Evolutionary conservation across 805 yeast species (phyloP).

Genomic region (Starmerella davenportii): DNA sequence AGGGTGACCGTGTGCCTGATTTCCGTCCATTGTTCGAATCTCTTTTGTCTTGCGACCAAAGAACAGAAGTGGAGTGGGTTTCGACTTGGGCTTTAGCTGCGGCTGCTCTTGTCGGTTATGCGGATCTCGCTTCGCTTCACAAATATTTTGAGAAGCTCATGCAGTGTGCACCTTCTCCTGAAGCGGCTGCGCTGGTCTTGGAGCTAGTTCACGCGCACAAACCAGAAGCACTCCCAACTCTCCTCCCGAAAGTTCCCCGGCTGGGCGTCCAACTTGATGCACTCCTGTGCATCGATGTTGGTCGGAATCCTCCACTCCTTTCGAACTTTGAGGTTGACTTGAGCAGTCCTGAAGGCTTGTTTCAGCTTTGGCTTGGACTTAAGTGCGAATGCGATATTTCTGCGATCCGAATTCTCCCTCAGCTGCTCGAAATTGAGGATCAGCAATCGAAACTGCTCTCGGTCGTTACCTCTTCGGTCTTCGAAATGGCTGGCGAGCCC

Average conservation of each 20-base stretch:
- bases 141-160: neutral
- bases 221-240: neutral
- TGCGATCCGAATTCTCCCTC: neutral
- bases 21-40: slow-evolving; percentile 18
- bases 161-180: neutral
- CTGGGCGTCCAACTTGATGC: neutral
- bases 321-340: neutral
- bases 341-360: neutral
- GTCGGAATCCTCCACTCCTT: too few species aligned
- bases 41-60: neutral
- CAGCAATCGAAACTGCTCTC: neutral
- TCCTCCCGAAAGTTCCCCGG: neutral
- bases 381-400: neutral
- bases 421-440: neutral
- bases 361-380: neutral
- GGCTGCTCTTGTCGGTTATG: slow-evolving; percentile 5
- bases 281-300: neutral
- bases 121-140: slow-evolving; percentile 12
- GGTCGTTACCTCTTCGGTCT: slow-evolving; percentile 1
- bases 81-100: slow-evolving; percentile 10
- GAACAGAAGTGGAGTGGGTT: neutral
- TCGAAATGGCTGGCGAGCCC: neutral
- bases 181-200: neutral
- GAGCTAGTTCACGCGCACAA: neutral
- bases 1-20: slow-evolving; percentile 24